These are phyloP conservation scores for Umbilicus rupestris DNA, from an alignment of 164 flowering plant genomes.

Conservation along the genomic window DNA sequence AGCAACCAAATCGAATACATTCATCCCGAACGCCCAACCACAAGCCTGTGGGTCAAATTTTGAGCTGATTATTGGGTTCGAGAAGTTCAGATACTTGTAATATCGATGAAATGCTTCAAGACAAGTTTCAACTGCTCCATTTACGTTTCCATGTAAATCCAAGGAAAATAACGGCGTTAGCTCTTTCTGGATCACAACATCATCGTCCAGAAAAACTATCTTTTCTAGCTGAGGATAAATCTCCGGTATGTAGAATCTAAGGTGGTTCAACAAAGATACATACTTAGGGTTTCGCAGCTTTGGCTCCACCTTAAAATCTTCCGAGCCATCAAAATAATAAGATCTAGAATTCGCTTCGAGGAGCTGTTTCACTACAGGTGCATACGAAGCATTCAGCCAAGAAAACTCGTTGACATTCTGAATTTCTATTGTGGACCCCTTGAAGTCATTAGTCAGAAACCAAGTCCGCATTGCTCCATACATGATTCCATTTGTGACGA, in stretches of 20 bases:
- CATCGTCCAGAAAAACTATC: conserved; percentile 79
- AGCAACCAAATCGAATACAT: conserved; percentile 63
- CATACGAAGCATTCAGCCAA: conserved; percentile 61
- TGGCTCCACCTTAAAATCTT: conserved; percentile 37
- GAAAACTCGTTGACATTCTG: conserved; percentile 59
- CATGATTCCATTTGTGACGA: conserved; percentile 56
- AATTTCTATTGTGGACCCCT: conserved; percentile 57
- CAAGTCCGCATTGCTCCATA: conserved; percentile 77
- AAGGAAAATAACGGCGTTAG: conserved; percentile 66
- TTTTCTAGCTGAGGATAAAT: conserved; percentile 71
- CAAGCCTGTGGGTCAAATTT: conserved; percentile 82
- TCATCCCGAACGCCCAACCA: conserved; percentile 94
- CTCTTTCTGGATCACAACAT: conserved; percentile 79
- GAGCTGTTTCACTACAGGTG: conserved; percentile 54
- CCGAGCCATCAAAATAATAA: conserved; percentile 36
- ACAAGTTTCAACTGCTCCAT: conserved; percentile 90
- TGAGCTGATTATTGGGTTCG: conserved; percentile 60
- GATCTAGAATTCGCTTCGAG: conserved; percentile 30
- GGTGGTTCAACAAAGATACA: conserved; percentile 53
- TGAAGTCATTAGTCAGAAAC: conserved; percentile 61
- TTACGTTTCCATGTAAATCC: conserved; percentile 81
- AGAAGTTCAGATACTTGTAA: conserved; percentile 80
- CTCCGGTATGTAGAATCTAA: conserved; percentile 72
- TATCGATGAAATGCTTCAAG: conserved; percentile 79
- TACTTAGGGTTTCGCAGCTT: conserved; percentile 57